Evolutionary conservation across 2,329 filamentous ascomycete species (phyloP).

Genomic region (Botrytis tulipae): DNA sequence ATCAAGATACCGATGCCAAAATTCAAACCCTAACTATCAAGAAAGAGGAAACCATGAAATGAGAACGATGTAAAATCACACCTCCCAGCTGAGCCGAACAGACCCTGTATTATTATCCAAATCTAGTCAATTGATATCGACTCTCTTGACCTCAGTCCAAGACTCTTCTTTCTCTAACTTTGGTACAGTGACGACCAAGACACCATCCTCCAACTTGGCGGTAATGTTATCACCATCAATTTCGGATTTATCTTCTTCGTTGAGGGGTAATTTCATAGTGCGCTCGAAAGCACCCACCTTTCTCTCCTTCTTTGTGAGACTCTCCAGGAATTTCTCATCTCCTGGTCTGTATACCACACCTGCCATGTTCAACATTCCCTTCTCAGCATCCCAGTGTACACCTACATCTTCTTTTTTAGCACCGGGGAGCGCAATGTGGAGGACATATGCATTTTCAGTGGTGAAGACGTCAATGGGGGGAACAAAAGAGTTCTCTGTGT

Average conservation of each 20-base stretch:
- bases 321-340: constrained; percentile 65
- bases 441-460: constrained; percentile 60
- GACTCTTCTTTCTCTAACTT: constrained; percentile 60
- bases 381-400: constrained; percentile 72
- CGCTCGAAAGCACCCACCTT: constrained; percentile 74
- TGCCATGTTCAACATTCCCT: constrained; percentile 61
- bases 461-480: constrained; percentile 77
- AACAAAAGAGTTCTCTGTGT: constrained; percentile 48
- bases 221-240: constrained; percentile 67
- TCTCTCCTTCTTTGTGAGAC: constrained; percentile 61
- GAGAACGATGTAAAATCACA: constrained; percentile 13
- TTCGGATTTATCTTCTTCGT: constrained; percentile 54
- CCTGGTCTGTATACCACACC: constrained; percentile 72
- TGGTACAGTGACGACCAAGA: constrained; percentile 73
- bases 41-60: neutral
- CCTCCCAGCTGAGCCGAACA: constrained; percentile 18
- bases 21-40: constrained; percentile 12
- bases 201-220: constrained; percentile 75
- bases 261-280: constrained; percentile 58
- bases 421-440: constrained; percentile 74
- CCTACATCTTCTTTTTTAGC: constrained; percentile 76
- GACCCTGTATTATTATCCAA: constrained; percentile 13
- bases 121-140: constrained; percentile 47
- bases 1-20: constrained; percentile 20
- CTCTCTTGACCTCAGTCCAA: constrained; percentile 61